Evolutionary conservation across 352 stramenopile genomes (phyloP).

Genomic region (Phytopythium helicoides): DNA sequence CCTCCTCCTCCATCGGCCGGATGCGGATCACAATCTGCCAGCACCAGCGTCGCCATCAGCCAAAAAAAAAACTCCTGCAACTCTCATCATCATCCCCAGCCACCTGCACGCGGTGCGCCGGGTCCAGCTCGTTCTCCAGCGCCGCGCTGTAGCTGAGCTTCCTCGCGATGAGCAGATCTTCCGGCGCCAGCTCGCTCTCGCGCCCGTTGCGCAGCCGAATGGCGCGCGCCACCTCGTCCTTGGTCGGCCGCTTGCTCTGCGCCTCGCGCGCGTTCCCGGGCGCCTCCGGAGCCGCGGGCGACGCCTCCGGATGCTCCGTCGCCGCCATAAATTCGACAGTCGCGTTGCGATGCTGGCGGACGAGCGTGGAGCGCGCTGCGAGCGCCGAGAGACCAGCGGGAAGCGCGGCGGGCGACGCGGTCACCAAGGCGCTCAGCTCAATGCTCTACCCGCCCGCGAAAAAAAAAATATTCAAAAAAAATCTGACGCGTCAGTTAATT

Average conservation of each 20-base stretch:
- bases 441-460: too few relatives aligned
- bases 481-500: too few relatives aligned
- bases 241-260: slow-evolving; percentile 8
- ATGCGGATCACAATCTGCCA: slow-evolving; percentile 68
- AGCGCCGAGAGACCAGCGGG: too few relatives aligned
- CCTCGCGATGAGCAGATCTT: slow-evolving; percentile 25
- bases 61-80: too few relatives aligned
- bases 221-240: slow-evolving; percentile 16
- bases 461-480: too few relatives aligned
- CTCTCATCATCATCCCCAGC: too few relatives aligned
- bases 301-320: neutral
- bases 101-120: slow-evolving; percentile 23
- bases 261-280: neutral
- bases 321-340: too few relatives aligned
- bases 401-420: too few relatives aligned
- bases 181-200: slow-evolving; percentile 11
- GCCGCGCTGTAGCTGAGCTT: slow-evolving; percentile 70
- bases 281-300: neutral
- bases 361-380: too few relatives aligned
- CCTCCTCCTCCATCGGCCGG: slow-evolving; percentile 30
- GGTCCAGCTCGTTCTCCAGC: slow-evolving; percentile 24
- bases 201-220: slow-evolving; percentile 19
- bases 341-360: too few relatives aligned
- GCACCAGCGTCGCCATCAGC: too few relatives aligned
- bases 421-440: too few relatives aligned